Base-by-base conservation (phyloP, 495 filamentous ascomycete genomes). In the Penicillium chermesinum region DNA sequence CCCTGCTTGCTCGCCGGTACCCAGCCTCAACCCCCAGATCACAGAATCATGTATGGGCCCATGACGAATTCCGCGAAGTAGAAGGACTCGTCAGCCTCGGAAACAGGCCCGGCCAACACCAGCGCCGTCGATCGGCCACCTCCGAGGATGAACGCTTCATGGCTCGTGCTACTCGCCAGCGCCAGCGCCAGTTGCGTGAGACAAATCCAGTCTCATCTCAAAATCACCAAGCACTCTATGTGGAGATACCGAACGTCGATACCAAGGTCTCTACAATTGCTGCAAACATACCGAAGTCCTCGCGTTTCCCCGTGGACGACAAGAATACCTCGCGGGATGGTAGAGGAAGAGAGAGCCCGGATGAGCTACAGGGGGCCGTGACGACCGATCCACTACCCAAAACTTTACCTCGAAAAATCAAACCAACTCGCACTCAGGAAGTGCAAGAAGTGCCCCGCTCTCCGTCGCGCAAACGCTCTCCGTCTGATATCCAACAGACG, bases 351-450 rank as follows among this genome's bases (percentile, higher is more conserved):
- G 69, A 72, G 32, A 75, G 73, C 40, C 55, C 68, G 2, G 74
- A 77, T 58, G 72, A 73, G 46, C 47, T 77, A 1, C 72, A 76
- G 38, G 67, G 64, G 4, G 71, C 59, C 9, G 63, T 58, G 33
- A 70, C 67, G 0, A 65, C 67, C 38, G 38, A 43, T 5, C 57
- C 57, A 30, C 10, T 33, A 19, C 54, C n/a, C 62, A 57, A 1
- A 56, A 38, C 15, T 25, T 37, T 18, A 40, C 61, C 7, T 15
- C 22, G 27, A 38, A 14, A 25, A 50, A 41, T 18, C 41, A 41
- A 15, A 38, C 45, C 30, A 18, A 13, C 38, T 38, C 48, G 15
- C 4, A 27, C 15, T 3, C 3, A 12, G 32, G 16, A 30, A 30
- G 4, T 20, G 9, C 33, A 16, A 19, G 41, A 46, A 15, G 10